Conservation (phyloP, 495 filamentous ascomycete genomes). For the Beverwykella pulmonaria region DNA sequence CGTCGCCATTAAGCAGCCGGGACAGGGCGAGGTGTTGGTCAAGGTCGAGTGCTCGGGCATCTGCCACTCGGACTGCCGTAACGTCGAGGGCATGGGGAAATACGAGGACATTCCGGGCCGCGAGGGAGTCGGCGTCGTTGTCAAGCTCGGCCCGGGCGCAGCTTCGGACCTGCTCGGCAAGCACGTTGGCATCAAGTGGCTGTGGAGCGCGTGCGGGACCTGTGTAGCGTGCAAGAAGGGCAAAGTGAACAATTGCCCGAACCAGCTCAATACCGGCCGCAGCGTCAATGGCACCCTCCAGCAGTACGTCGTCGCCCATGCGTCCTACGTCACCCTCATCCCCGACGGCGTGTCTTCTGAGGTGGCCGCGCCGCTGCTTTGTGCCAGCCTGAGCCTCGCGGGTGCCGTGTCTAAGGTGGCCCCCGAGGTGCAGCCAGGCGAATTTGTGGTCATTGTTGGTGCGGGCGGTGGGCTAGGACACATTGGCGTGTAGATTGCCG, state of each 20-base stretch:
- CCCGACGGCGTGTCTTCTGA: slow-evolving; percentile 64
- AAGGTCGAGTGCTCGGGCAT: slow-evolving; percentile 91
- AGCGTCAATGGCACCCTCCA: slow-evolving; percentile 90
- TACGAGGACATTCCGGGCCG: slow-evolving; percentile 76
- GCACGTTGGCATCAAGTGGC: slow-evolving; percentile 61
- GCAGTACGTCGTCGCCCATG: slow-evolving; percentile 85
- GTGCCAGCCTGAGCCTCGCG: slow-evolving; percentile 83
- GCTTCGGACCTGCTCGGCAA: slow-evolving; percentile 74
- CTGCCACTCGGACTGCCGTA: slow-evolving; percentile 81
- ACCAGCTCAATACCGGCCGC: slow-evolving; percentile 77
- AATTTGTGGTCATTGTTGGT: slow-evolving; percentile 82
- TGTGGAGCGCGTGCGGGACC: slow-evolving; percentile 27
- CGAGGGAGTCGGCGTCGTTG: slow-evolving; percentile 81
- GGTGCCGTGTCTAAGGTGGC: slow-evolving; percentile 47
- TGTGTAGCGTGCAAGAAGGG: slow-evolving; percentile 55
- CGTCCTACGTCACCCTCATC: slow-evolving; percentile 77
- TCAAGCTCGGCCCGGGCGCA: slow-evolving; percentile 72
- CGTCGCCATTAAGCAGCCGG: slow-evolving; percentile 71
- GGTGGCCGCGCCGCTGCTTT: slow-evolving; percentile 80
- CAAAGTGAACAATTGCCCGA: slow-evolving; percentile 73
- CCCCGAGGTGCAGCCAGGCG: slow-evolving; percentile 59
- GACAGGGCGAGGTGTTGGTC: slow-evolving; percentile 81
- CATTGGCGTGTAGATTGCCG: slow-evolving; percentile 78
- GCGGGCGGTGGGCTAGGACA: slow-evolving; percentile 84
- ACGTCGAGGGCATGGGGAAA: slow-evolving; percentile 84